Conservation (phyloP, 2,329 filamentous ascomycete species). For the Aquanectria penicillioides region DNA sequence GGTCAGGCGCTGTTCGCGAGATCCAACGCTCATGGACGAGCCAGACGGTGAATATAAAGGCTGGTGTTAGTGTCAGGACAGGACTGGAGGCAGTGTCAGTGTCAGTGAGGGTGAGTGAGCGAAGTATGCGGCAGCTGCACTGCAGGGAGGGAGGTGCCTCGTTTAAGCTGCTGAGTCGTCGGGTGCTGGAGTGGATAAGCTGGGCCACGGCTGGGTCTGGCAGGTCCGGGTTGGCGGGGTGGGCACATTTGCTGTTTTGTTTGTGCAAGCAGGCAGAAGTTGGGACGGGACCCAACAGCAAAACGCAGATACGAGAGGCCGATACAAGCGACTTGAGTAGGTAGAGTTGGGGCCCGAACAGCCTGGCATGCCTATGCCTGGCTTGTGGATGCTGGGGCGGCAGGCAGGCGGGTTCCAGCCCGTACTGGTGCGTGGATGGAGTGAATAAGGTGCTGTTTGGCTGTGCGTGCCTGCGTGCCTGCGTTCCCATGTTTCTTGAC, state of each 20-base stretch:
- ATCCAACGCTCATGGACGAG: slow-evolving; percentile 29
- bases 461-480: not conserved
- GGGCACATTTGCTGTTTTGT: not conserved
- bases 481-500: too few species aligned
- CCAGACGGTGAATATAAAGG: slow-evolving; percentile 5
- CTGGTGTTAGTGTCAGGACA: slow-evolving; percentile 2
- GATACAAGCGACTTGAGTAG: not conserved
- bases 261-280: too few species aligned
- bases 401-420: too few species aligned
- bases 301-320: too few species aligned
- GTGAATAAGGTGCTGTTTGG: not conserved
- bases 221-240: not conserved
- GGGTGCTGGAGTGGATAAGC: slow-evolving; percentile 12
- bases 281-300: too few species aligned
- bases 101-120: slow-evolving; percentile 20
- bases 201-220: slow-evolving; percentile 3
- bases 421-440: too few species aligned
- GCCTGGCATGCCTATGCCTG: too few species aligned
- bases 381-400: too few species aligned
- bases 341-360: not conserved
- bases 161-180: slow-evolving; percentile 14
- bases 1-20: slow-evolving; percentile 8
- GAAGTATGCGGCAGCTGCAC: slow-evolving; percentile 4
- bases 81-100: not conserved
- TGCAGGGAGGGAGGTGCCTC: slow-evolving; percentile 13